phyloP scores from a whole-genome alignment of 176 grass and related monocot genomes.

The Saccharum officinarum region DNA sequence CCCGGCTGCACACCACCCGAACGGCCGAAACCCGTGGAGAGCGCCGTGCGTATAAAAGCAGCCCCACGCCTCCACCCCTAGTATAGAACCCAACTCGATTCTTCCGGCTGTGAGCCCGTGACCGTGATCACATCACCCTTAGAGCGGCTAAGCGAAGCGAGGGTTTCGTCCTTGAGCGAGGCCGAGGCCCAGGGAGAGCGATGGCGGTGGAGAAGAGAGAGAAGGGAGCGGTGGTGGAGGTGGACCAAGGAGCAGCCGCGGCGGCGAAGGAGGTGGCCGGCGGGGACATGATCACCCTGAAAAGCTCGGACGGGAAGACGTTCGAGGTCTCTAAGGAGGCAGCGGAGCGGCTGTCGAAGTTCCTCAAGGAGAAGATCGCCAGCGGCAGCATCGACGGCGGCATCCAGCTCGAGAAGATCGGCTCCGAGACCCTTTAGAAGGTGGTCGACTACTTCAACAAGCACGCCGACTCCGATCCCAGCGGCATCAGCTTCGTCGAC shows the following conservation, averaged over 20 bases:
- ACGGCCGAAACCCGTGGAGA: too few species aligned
- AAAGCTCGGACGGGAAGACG: neutral
- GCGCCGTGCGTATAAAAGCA: too few species aligned
- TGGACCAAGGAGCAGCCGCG: neutral
- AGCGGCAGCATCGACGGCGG: neutral
- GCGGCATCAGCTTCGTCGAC: neutral
- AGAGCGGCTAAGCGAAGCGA: neutral
- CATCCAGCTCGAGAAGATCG: neutral
- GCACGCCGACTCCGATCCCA: neutral
- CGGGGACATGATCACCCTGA: neutral
- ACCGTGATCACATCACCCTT: too few species aligned
- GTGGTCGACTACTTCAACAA: conserved; percentile 1
- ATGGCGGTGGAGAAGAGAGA: neutral
- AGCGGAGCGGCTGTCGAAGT: neutral
- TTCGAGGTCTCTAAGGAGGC: neutral
- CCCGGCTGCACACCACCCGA: too few species aligned
- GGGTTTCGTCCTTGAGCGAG: neutral
- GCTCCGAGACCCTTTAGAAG: neutral
- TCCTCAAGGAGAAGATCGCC: neutral
- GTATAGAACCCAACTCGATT: too few species aligned
- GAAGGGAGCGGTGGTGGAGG: neutral
- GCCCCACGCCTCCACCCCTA: too few species aligned
- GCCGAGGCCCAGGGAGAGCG: neutral
- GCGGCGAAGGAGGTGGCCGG: neutral
- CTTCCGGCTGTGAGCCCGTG: too few species aligned